Evolutionary conservation across 2,329 filamentous ascomycete genomes (phyloP), one percentile per base, ranked within the genome.

Genomic region (Falciphora oryzae): DNA sequence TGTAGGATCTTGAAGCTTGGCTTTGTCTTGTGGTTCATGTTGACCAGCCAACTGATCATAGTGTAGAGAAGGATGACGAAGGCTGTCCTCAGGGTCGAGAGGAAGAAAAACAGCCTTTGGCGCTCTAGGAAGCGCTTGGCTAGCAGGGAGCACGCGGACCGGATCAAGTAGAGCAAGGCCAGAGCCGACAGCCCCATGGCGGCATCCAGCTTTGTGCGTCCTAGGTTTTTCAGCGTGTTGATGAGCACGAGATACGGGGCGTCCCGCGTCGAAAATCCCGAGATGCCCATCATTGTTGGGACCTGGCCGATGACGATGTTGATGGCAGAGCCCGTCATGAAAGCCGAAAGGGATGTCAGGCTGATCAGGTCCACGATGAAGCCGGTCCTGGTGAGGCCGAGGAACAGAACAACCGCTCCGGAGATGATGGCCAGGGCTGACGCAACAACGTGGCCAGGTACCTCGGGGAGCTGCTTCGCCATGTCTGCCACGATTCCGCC

Each of bases 281-380:
- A 82, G 72, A 97, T 88, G 8, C 95, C 95, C 79, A 99, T 85
- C 75, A 98, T 79, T 2, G 84, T 83, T 1, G 91, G 89, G 6
- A 97, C 82, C 75, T 99, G 95, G 44, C 95, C 93, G 29, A 87
- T 84, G 22, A 86, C 88, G 73, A 99, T 98, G 71, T 86, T 96
- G 75, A 99, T 84, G 64, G 94, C 93, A 6, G 94, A 97, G 2
- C 94, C 94, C 0, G 95, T 98, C 91, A 98, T 97, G 80, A 97
- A 98, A 3, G 95, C 93, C 0, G 91, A 93, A 64, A 98, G 91
- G 0, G 93, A 91, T 1, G 92, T 89, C 65, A 97, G 85, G 1
- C 95, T 91, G 71, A 98, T 97, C 71, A 97, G 85, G 69, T 98
- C 93, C 61, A 97, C 93, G 62, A 98, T 88, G 87, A 93, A 96